These are phyloP conservation scores for Triangularia verruculosa DNA, from an alignment of 2,329 filamentous ascomycete genomes.

Conservation along the genomic window DNA sequence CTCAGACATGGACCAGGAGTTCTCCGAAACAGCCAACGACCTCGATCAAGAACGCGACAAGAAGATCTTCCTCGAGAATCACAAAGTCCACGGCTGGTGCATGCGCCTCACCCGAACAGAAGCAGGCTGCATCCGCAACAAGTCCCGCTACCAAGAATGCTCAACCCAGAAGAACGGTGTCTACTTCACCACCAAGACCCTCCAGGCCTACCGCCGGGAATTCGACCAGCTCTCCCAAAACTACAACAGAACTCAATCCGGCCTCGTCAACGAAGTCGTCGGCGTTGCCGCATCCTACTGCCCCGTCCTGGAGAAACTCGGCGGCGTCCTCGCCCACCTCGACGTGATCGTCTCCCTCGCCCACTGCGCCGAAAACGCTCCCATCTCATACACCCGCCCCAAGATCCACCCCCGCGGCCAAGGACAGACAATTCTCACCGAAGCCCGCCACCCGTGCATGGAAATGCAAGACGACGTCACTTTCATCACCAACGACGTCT, in stretches of 20 bases:
- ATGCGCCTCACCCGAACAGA: conserved; percentile 90
- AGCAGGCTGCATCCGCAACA: conserved; percentile 89
- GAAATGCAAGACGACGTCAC: conserved; percentile 98
- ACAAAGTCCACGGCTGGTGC: conserved; percentile 94
- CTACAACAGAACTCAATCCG: conserved; percentile 91
- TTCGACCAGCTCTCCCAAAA: conserved; percentile 91
- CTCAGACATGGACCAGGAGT: conserved; percentile 79
- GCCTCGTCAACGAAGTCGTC: conserved; percentile 89
- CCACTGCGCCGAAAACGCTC: conserved; percentile 89
- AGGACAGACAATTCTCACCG: conserved; percentile 84
- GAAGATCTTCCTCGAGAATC: conserved; percentile 96
- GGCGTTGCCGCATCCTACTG: conserved; percentile 91
- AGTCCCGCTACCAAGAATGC: conserved; percentile 85
- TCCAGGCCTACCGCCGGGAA: conserved; percentile 80
- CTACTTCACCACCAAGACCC: conserved; percentile 85
- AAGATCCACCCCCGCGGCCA: conserved; percentile 85
- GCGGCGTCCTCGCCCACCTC: conserved; percentile 83
- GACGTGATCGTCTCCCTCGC: conserved; percentile 95
- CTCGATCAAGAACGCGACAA: conserved; percentile 92
- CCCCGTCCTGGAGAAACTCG: conserved; percentile 85
- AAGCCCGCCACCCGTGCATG: conserved; percentile 94
- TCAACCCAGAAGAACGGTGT: conserved; percentile 99
- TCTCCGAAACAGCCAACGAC: conserved; percentile 71
- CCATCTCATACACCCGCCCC: conserved; percentile 85
- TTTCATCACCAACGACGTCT: conserved; percentile 97